Conservation (phyloP, 1,284 basidiomycete genomes). For the Sparassis latifolia region DNA sequence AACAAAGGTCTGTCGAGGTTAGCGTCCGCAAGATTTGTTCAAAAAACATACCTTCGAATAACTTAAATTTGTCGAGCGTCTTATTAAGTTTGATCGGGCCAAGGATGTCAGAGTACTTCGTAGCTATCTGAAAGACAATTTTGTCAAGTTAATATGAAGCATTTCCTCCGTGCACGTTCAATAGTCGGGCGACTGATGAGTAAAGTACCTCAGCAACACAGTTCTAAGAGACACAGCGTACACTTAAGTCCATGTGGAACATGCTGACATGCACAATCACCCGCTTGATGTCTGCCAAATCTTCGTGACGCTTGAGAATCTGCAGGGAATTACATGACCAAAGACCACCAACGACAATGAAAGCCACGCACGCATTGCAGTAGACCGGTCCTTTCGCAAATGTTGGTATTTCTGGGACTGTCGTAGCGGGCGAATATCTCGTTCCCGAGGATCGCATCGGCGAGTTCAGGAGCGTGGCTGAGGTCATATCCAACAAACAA, state of each 20-base stretch:
- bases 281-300: conserved; percentile 96
- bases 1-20: conserved; percentile 74
- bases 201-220: neutral
- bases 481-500: conserved; percentile 96
- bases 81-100: conserved; percentile 97
- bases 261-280: conserved; percentile 92
- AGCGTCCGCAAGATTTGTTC: neutral
- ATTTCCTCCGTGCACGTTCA: conserved; percentile 99
- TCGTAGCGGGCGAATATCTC: conserved; percentile 99
- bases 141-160: conserved; percentile 96
- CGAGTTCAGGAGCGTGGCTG: conserved; percentile 95
- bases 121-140: conserved; percentile 99
- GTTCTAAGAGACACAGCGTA: neutral
- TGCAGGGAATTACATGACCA: conserved; percentile 25
- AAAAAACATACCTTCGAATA: conserved; percentile 69
- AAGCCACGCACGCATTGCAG: conserved; percentile 69
- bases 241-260: conserved; percentile 73
- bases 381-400: conserved; percentile 97
- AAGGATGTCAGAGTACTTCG: conserved; percentile 98
- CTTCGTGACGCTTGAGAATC: conserved; percentile 98
- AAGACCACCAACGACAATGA: conserved; percentile 6
- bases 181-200: conserved; percentile 86
- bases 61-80: conserved; percentile 99
- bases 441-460: conserved; percentile 98
- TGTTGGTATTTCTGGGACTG: conserved; percentile 92